Evolutionary conservation across 441 rosid species (phyloP).

Genomic region (Brassica hybrid): DNA sequence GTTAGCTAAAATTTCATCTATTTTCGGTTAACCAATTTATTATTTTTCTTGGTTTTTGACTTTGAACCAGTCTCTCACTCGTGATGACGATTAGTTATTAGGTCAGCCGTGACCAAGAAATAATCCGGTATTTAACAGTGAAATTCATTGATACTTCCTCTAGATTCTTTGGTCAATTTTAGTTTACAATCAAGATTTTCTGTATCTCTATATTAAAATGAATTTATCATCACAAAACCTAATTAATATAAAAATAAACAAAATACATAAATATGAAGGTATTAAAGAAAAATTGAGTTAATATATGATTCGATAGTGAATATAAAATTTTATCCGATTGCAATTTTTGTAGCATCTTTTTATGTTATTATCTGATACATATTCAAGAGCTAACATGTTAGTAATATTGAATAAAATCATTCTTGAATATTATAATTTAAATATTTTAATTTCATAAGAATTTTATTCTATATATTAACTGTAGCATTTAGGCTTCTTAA

Average conservation of each 20-base stretch:
- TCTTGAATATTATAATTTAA: background rate
- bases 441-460: background rate
- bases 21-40: conserved; percentile 34
- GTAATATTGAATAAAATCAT: too few species aligned
- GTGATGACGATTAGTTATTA: conserved; percentile 28
- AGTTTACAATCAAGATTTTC: conserved; percentile 13
- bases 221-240: background rate
- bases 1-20: conserved; percentile 9
- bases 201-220: background rate
- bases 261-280: background rate
- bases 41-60: conserved; percentile 42
- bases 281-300: background rate
- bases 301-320: background rate
- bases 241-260: background rate
- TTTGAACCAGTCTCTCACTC: conserved; percentile 44
- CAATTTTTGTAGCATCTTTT: background rate
- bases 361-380: conserved; percentile 2
- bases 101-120: conserved; percentile 34
- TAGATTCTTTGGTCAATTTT: conserved; percentile 22
- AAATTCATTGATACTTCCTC: background rate
- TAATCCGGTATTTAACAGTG: conserved; percentile 26
- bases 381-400: background rate
- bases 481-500: conserved; percentile 9
- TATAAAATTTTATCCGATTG: background rate
- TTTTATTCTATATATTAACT: background rate